A percentile compares a stretch with the other conserved stretches of the same genome.
Evolutionary conservation across 2,329 filamentous ascomycete species (phyloP).

Genomic region (Pseudogymnoascus sp.): DNA sequence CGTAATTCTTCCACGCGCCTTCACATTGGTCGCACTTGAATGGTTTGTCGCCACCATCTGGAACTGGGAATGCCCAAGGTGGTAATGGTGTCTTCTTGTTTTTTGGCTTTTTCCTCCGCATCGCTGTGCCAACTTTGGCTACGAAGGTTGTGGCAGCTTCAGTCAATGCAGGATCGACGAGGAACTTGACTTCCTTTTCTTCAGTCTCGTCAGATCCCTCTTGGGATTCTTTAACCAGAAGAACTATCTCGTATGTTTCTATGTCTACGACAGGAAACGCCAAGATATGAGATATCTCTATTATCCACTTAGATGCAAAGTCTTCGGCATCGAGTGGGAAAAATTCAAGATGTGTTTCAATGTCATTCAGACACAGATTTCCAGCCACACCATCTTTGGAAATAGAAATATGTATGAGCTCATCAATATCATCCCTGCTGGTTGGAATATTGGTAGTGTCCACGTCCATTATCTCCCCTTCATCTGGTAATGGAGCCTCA

Average conservation of each 20-base stretch:
- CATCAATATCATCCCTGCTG: background rate
- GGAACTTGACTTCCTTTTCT: slow-evolving; percentile 19
- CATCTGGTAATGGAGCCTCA: slow-evolving; percentile 21
- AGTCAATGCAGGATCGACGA: slow-evolving; percentile 15
- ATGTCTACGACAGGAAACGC: background rate
- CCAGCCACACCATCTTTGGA: background rate
- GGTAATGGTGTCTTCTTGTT: slow-evolving; percentile 8
- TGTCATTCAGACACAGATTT: slow-evolving; percentile 3
- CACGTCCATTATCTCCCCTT: slow-evolving; percentile 24
- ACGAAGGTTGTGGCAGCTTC: slow-evolving; percentile 21
- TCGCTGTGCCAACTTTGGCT: slow-evolving; percentile 22
- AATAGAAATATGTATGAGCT: background rate
- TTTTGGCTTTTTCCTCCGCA: slow-evolving; percentile 10
- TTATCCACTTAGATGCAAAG: background rate
- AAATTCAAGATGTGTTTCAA: background rate
- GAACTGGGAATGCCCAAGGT: slow-evolving; percentile 1
- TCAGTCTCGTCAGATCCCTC: background rate
- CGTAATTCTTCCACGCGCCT: slow-evolving; percentile 24
- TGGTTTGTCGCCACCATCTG: slow-evolving; percentile 18
- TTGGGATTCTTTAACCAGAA: background rate
- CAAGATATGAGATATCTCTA: background rate
- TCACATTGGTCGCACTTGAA: slow-evolving; percentile 25
- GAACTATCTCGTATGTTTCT: background rate
- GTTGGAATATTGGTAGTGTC: slow-evolving; percentile 11
- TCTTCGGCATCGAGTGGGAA: background rate